Percentiles rank a stretch among this genome's conserved stretches.
Evolutionary conservation across 805 yeast genomes (phyloP).

Genomic region (Blastobotrys peoriensis): DNA sequence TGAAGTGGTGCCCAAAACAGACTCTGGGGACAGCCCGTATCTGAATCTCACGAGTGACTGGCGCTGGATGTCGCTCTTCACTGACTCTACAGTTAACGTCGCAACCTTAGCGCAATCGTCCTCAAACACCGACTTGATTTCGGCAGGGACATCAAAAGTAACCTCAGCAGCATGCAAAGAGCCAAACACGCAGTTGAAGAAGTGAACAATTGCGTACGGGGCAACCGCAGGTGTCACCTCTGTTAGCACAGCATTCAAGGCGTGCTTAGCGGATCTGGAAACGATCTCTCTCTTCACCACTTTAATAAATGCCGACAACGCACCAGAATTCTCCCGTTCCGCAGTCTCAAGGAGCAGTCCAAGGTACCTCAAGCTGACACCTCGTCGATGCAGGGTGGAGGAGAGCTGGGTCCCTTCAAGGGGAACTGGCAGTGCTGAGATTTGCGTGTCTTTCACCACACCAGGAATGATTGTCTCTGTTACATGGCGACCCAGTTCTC

Average conservation of each 20-base stretch:
- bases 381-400: conserved; percentile 62
- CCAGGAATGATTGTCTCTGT: conserved; percentile 53
- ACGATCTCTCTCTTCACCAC: conserved; percentile 64
- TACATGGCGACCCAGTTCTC: conserved; percentile 63
- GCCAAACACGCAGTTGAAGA: conserved; percentile 54
- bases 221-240: conserved; percentile 48
- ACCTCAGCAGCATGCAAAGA: conserved; percentile 38
- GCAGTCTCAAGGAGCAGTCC: conserved; percentile 50
- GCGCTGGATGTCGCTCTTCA: conserved; percentile 39
- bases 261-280: conserved; percentile 73
- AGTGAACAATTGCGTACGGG: conserved; percentile 58
- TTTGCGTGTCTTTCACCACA: conserved; percentile 50
- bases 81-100: conserved; percentile 40
- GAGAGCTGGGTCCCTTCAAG: conserved; percentile 76
- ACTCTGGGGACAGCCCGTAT: conserved; percentile 44
- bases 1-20: conserved; percentile 36
- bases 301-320: conserved; percentile 38
- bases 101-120: conserved; percentile 36
- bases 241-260: conserved; percentile 46
- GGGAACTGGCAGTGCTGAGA: conserved; percentile 52
- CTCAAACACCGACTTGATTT: conserved; percentile 16
- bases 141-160: conserved; percentile 21
- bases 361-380: conserved; percentile 85
- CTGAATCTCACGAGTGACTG: conserved; percentile 64
- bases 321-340: conserved; percentile 28